Conservation (phyloP, 176 grass and related monocot genomes). For the Carex scoparia region DNA sequence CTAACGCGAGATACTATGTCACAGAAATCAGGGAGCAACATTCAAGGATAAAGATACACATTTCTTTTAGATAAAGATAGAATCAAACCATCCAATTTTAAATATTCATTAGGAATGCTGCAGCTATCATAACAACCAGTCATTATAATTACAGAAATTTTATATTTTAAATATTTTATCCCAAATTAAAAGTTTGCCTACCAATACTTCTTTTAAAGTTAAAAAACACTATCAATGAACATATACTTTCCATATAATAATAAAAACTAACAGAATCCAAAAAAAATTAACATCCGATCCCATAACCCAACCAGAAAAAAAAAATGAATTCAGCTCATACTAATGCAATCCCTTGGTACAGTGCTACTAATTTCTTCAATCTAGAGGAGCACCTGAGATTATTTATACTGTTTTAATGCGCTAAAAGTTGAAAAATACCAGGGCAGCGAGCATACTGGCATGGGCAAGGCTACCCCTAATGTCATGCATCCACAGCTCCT, state of each 20-base stretch:
- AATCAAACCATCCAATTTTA: too few species aligned
- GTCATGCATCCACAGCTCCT: slow-evolving; percentile 89
- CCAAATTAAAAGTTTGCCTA: background rate
- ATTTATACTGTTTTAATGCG: too few species aligned
- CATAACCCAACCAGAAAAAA: background rate
- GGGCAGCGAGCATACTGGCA: slow-evolving; percentile 76
- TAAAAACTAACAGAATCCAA: too few species aligned
- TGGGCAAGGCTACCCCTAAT: slow-evolving; percentile 91
- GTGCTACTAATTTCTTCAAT: background rate
- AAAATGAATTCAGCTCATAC: background rate
- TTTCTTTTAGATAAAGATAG: too few species aligned
- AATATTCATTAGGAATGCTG: too few species aligned
- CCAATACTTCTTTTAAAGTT: too few species aligned
- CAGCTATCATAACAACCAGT: background rate
- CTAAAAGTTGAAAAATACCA: slow-evolving; percentile 31
- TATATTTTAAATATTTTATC: background rate
- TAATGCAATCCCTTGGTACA: background rate
- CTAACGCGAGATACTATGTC: background rate
- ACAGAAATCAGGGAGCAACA: background rate
- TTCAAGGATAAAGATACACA: background rate
- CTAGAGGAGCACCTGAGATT: background rate
- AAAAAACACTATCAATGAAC: too few species aligned
- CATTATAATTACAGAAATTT: background rate
- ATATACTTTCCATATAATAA: background rate
- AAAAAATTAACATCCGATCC: too few species aligned